phyloP scores from a whole-genome alignment of 1,284 basidiomycete genomes.

The Psilocybe mexicana region DNA sequence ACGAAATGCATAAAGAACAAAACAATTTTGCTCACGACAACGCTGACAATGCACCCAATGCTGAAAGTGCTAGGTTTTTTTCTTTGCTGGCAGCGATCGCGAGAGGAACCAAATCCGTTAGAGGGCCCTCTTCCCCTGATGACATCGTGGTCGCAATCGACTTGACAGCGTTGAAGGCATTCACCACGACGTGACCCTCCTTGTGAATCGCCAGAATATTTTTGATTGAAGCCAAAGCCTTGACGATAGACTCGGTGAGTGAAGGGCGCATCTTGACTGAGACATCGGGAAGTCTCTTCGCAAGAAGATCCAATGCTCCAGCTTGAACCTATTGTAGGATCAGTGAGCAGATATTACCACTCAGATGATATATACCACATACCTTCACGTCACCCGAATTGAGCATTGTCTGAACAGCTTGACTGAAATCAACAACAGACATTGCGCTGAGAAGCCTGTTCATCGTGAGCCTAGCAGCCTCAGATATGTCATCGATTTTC shows the following conservation, averaged over 20 bases:
- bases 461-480: conserved; percentile 50
- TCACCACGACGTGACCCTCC: conserved; percentile 38
- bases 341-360: not conserved
- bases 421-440: conserved; percentile 66
- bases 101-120: conserved; percentile 60
- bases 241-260: conserved; percentile 48
- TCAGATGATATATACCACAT: conserved; percentile 2
- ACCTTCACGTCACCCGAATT: conserved; percentile 51
- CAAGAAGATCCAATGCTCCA: conserved; percentile 67
- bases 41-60: conserved; percentile 56
- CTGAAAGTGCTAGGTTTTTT: conserved; percentile 38
- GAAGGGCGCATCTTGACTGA: conserved; percentile 56
- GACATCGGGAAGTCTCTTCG: conserved; percentile 65
- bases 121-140: conserved; percentile 63
- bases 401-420: conserved; percentile 53
- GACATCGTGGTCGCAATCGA: conserved; percentile 58
- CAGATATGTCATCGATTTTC: conserved; percentile 43
- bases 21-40: conserved; percentile 50
- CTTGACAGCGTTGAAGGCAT: conserved; percentile 61
- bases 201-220: conserved; percentile 46
- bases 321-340: conserved; percentile 48
- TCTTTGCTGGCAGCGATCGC: conserved; percentile 51
- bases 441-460: conserved; percentile 56
- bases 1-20: conserved; percentile 1
- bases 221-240: conserved; percentile 53